These are phyloP conservation scores for Kalmanozyma brasiliensis DNA, from an alignment of 1,284 basidiomycete genomes.

Conservation along the genomic window DNA sequence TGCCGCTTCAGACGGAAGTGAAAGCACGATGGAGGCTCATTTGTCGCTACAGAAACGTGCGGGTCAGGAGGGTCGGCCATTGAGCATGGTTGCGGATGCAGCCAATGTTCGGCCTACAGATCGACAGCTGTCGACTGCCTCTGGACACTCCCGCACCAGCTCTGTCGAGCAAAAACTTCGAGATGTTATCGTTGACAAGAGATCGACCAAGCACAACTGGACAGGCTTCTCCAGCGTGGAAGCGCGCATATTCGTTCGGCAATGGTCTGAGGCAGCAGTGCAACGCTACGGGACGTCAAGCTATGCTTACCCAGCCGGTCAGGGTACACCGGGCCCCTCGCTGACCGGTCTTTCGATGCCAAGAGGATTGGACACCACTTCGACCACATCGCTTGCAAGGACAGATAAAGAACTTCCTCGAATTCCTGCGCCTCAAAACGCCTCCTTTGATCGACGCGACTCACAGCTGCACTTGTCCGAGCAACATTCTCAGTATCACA, in stretches of 20 bases:
- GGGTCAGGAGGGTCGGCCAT: constrained; percentile 11
- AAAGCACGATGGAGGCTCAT: constrained; percentile 3
- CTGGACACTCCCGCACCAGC: constrained; percentile 19
- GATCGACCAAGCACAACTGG: constrained; percentile 46
- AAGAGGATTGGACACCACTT: background rate
- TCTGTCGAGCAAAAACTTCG: constrained; percentile 36
- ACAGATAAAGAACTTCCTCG: constrained; percentile 33
- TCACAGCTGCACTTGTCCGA: constrained; percentile 32
- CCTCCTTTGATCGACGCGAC: constrained; percentile 31
- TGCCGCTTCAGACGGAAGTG: constrained; percentile 3
- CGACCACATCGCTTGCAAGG: background rate
- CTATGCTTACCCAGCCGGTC: background rate
- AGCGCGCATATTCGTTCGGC: constrained; percentile 39
- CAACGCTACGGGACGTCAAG: background rate
- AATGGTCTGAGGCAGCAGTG: constrained; percentile 8
- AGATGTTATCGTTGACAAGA: constrained; percentile 29
- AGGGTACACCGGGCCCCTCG: constrained; percentile 2
- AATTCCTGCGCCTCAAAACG: constrained; percentile 28
- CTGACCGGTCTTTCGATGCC: constrained; percentile 17
- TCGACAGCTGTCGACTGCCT: background rate
- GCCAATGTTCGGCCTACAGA: constrained; percentile 1
- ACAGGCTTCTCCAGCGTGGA: constrained; percentile 41
- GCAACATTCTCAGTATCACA: constrained; percentile 24
- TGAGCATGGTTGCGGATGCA: constrained; percentile 13
- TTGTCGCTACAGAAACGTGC: constrained; percentile 19